phyloP scores from a whole-genome alignment of 306 rosid species.

The Clitoria ternatea region DNA sequence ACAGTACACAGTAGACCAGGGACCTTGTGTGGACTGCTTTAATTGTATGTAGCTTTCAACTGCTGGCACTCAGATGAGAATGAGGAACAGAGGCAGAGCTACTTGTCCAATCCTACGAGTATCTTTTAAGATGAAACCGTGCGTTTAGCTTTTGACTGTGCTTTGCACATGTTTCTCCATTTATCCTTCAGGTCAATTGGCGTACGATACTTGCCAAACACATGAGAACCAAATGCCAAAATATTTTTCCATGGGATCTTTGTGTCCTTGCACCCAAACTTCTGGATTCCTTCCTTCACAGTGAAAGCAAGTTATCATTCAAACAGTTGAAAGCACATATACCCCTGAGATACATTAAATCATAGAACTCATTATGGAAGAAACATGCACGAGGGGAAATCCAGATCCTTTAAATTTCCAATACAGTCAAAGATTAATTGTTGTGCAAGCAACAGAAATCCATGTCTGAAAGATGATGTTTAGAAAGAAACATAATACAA shows the following conservation, averaged over 20 bases:
- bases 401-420: constrained; percentile 1
- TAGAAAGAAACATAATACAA: neutral
- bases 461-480: neutral
- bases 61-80: neutral
- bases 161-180: constrained; percentile 59
- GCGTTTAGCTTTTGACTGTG: constrained; percentile 23
- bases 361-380: neutral
- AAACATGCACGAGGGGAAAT: neutral
- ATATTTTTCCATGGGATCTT: constrained; percentile 54
- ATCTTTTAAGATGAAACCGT: neutral
- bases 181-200: constrained; percentile 54
- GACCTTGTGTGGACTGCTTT: neutral
- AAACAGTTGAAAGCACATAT: neutral
- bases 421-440: neutral
- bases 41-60: neutral
- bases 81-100: neutral
- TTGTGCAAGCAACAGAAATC: neutral
- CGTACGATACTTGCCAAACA: constrained; percentile 42
- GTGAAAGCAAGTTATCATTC: constrained; percentile 3
- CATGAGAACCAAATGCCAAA: constrained; percentile 47
- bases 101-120: neutral
- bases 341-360: neutral
- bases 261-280: constrained; percentile 23
- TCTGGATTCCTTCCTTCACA: constrained; percentile 57
- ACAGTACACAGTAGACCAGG: neutral